Percentiles rank a stretch among this genome's conserved stretches.
phyloP scores from a whole-genome alignment of 2,329 filamentous ascomycete species.

The Cadophora malorum region DNA sequence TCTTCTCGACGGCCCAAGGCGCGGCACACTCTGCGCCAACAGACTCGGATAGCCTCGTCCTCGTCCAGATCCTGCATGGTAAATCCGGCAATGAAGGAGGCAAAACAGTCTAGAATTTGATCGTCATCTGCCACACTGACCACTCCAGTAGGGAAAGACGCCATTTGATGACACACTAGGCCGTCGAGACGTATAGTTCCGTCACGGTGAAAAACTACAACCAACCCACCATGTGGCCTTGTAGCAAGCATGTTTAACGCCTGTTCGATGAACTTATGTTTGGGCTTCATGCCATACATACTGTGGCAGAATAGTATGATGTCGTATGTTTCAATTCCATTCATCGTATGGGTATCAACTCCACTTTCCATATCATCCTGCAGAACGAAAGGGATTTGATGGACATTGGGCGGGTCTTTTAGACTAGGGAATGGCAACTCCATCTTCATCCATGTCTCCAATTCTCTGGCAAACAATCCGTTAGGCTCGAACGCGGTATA shows the following conservation, averaged over 20 bases:
- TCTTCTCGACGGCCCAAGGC: conserved; percentile 50
- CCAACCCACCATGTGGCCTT: conserved; percentile 49
- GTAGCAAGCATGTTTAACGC: conserved; percentile 56
- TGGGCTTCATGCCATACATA: conserved; percentile 64
- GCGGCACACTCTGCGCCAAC: conserved; percentile 62
- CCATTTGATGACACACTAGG: conserved; percentile 55
- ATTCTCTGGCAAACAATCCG: conserved; percentile 48
- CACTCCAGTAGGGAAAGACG: conserved; percentile 54
- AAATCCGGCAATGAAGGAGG: conserved; percentile 58
- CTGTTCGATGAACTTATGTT: conserved; percentile 52
- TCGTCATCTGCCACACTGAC: conserved; percentile 54
- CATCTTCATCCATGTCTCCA: conserved; percentile 52
- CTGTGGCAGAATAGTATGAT: conserved; percentile 68
- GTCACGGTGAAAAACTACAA: conserved; percentile 63
- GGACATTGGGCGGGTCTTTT: conserved; percentile 49
- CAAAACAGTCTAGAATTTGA: conserved; percentile 55
- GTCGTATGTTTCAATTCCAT: conserved; percentile 53
- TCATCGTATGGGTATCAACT: conserved; percentile 34
- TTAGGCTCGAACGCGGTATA: conserved; percentile 57
- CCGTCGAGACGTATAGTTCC: conserved; percentile 51
- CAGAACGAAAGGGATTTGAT: conserved; percentile 49
- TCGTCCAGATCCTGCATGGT: conserved; percentile 44
- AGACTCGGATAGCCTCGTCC: conserved; percentile 42
- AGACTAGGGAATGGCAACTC: conserved; percentile 52
- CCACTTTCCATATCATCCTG: conserved; percentile 38